A percentile compares a stretch with the other conserved stretches of the same genome.
Evolutionary conservation across 1,284 basidiomycete species (phyloP).

Genomic region (Ustilago loliicola): DNA sequence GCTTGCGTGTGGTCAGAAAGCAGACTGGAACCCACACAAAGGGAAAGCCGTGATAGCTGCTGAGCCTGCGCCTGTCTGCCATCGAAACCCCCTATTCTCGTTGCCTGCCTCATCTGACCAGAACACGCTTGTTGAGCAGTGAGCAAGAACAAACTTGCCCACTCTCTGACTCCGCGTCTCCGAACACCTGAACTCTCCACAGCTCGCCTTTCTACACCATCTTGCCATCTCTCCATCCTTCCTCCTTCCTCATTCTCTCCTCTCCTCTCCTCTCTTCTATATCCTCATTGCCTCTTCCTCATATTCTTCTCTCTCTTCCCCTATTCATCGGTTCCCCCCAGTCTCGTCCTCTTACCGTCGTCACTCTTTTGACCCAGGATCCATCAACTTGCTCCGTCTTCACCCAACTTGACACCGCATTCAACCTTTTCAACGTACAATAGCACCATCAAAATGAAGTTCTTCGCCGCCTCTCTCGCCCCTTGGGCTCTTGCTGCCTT

Average conservation of each 20-base stretch:
- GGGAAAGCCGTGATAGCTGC: background rate
- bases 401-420: background rate
- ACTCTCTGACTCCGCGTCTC: slow-evolving; percentile 13
- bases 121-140: background rate
- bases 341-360: slow-evolving; percentile 22
- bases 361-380: slow-evolving; percentile 41
- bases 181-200: slow-evolving; percentile 9
- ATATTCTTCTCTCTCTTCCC: background rate
- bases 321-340: background rate
- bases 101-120: background rate
- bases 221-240: background rate
- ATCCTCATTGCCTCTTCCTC: slow-evolving; percentile 6
- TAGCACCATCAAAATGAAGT: slow-evolving; percentile 43
- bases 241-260: background rate
- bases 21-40: background rate
- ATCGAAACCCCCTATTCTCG: background rate
- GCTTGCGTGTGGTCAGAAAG: slow-evolving; percentile 3
- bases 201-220: background rate
- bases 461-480: slow-evolving; percentile 36
- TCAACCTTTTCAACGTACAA: background rate
- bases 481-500: slow-evolving; percentile 36
- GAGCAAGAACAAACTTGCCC: background rate
- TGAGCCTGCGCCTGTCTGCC: background rate
- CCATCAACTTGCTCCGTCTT: slow-evolving; percentile 4
- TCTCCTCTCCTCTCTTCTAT: slow-evolving; percentile 2